These are phyloP conservation scores for Trichosporon faecale DNA, from an alignment of 1,284 basidiomycete species.

Conservation along the genomic window DNA sequence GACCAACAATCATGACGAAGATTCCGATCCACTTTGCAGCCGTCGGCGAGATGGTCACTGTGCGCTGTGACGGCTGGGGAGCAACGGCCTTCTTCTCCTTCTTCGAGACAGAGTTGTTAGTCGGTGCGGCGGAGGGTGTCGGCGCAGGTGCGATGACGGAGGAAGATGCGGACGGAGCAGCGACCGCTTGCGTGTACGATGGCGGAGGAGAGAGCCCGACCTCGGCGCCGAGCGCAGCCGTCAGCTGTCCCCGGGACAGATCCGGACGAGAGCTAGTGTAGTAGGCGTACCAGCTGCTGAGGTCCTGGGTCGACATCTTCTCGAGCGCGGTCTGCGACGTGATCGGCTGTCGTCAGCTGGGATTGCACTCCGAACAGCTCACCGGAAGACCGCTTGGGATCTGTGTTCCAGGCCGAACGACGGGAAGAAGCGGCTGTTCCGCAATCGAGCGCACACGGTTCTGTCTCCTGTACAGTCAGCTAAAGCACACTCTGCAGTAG, in stretches of 20 bases:
- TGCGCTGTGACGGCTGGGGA: background rate
- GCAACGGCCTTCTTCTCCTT: background rate
- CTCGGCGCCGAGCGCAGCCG: background rate
- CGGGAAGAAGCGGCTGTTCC: background rate
- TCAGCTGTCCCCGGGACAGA: background rate
- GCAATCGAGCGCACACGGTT: background rate
- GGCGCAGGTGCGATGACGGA: background rate
- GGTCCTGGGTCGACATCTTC: slow-evolving; percentile 1
- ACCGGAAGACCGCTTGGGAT: background rate
- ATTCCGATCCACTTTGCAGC: background rate
- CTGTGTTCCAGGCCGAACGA: background rate
- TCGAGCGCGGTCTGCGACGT: background rate
- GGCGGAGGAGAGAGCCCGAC: slow-evolving; percentile 1
- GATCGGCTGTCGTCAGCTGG: background rate
- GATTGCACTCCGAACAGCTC: background rate
- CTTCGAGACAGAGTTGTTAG: background rate
- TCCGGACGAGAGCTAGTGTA: background rate
- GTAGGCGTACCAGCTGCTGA: background rate
- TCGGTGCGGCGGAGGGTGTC: background rate
- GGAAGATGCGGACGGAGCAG: background rate
- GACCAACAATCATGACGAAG: background rate
- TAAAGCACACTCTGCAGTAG: background rate
- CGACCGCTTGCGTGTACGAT: background rate
- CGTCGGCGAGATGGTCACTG: background rate
- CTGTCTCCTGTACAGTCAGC: background rate